Evolutionary conservation across 148 eudicot genomes (phyloP).

Genomic region (Talinum fruticosum): DNA sequence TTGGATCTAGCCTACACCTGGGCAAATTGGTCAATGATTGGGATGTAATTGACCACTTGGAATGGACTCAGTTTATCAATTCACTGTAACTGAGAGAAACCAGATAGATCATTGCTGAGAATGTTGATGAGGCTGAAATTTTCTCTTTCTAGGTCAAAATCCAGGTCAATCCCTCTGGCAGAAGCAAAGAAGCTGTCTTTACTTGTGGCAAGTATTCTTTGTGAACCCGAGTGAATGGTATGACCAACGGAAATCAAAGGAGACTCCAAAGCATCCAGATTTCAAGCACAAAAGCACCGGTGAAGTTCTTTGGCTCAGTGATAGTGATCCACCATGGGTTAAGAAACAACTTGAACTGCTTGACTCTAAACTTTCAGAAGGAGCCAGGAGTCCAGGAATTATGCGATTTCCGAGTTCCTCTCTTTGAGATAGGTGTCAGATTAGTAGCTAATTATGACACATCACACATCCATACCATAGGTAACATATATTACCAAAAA

Average conservation of each 20-base stretch:
- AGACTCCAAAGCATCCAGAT: conserved; percentile 51
- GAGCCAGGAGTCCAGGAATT: not conserved
- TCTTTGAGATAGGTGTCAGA: not conserved
- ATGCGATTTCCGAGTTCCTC: not conserved
- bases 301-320: conserved; percentile 64
- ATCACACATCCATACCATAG: no score
- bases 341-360: conserved; percentile 46
- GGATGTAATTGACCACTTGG: no score
- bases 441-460: no score
- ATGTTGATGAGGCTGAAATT: not conserved
- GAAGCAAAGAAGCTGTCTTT: conserved; percentile 36
- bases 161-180: conserved; percentile 32
- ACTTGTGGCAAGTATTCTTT: conserved; percentile 65
- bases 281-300: conserved; percentile 59
- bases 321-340: conserved; percentile 66
- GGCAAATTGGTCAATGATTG: not conserved
- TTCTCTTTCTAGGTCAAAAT: conserved; percentile 9
- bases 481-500: no score
- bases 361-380: conserved; percentile 34
- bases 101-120: no score
- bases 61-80: not conserved
- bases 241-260: no score
- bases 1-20: not conserved
- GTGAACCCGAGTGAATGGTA: no score
- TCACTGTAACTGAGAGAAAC: not conserved